Base-by-base conservation (phyloP, 192 early-diverging fungal genomes). In the Nowakowskiella sp. region DNA sequence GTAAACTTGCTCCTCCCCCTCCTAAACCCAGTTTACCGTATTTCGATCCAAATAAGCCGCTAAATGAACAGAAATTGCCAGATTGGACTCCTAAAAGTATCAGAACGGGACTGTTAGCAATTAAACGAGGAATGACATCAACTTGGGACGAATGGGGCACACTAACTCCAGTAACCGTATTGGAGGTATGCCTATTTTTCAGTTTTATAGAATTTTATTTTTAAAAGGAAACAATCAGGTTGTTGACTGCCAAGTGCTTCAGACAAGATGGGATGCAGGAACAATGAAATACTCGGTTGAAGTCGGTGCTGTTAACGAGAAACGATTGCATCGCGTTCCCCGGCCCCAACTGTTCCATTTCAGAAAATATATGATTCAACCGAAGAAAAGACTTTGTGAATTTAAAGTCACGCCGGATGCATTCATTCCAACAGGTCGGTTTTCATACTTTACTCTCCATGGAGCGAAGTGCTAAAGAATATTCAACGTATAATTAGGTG, bases 131-230 rank as follows among this genome's bases (percentile, higher is more conserved):
- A n/a, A 98, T 95, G 92, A 86, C 85, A 10, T 81, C 82, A 9
- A 68, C 91, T 55, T 98, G 90, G 90, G 85, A 91, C 69, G 91
- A 93, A 57, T 92, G 87, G 83, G 94, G 92, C 31, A 78, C 78
- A 10, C 75, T 88, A 60, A 81, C 89, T 27, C 91, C 92, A 21
- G 88, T 92, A 4, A 98, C 94, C 16, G 72, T 98, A 33, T 58
- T 91, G 26, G 83, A 91, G 78, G 83, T 90, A 65, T 39, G 39
- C 34, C 47, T 34, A 24, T 0, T 39, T 10, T 13, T 25, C 30
- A 28, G n/a, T 31, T 31, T 45, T 42, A 8, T 53, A 5, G 33
- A 33, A 36, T 6, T 53, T 31, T 57, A 25, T 22, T 31, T 42
- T 21, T 42, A 42, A 47, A n/a, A 16, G 7, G 6, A 9, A 42